Evolutionary conservation across 1,284 basidiomycete genomes (phyloP), one percentile per base, ranked within the genome.

Genomic region (Leccinum insolens): DNA sequence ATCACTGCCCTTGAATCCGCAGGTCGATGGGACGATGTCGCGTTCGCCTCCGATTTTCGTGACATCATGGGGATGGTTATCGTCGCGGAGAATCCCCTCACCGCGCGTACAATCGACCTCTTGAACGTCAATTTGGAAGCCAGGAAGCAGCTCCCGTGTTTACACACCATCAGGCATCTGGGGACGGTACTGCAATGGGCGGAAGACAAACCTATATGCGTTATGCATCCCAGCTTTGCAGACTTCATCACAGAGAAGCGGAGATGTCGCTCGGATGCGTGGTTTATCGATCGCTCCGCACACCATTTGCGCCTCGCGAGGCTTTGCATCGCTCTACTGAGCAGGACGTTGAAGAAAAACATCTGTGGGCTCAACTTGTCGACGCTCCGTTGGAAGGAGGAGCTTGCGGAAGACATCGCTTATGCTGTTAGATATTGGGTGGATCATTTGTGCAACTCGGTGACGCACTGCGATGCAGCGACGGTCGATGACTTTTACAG

Each of bases 171-270:
- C 65, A 67, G 70, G 31, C 71, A 75, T 68, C 62, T 80, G 0
- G 71, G 72, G 17, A 70, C 70, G 31, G 71, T 80, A 12, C 60
- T 80, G 62, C 78, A 74, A 34, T 78, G 76, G 75, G 68, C 70
- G 0, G 67, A 74, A 46, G 71, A 74, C 44, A 67, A 69, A 52
- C 78, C 78, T 41, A 74, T 80, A 63, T 74, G 68, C n/a, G 71
- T 78, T 5, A 76, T 78, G 72, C 76, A 78, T 62, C 78, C 76
- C 1, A 78, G 78, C 22, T 80, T 80, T 46, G 70, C 67, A 6
- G 76, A 80, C 63, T 78, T 79, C 31, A 69, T 78, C 63, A 78
- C 77, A 25, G 77, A 78, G 59, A 69, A 46, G 55, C 67, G 70
- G 34, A 69, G 78, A 7, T 78, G 77, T 61, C 67, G 69, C 7